These are phyloP conservation scores for Setaria viridis DNA, from an alignment of 202 grass and related monocot species.

Conservation along the genomic window DNA sequence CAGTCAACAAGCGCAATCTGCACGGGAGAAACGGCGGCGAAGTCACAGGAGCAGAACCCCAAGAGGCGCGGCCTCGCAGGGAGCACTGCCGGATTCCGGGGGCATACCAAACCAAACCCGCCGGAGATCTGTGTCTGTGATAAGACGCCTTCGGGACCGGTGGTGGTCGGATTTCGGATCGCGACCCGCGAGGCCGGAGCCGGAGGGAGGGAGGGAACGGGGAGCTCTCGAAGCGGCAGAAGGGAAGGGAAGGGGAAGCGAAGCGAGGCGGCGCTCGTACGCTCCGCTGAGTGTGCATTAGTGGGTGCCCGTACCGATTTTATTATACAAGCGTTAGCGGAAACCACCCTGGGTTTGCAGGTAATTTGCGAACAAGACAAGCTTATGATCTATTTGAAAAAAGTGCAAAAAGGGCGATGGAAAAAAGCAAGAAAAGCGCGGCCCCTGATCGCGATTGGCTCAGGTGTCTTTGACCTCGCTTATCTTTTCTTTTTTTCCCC, in stretches of 20 bases:
- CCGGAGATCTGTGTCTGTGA: slow-evolving; percentile 14
- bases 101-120: background rate
- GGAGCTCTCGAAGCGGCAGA: background rate
- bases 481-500: background rate
- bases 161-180: slow-evolving; percentile 32
- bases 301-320: slow-evolving; percentile 7
- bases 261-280: slow-evolving; percentile 25
- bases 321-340: slow-evolving; percentile 42
- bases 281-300: slow-evolving; percentile 25
- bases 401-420: background rate
- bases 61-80: background rate
- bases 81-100: background rate
- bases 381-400: background rate
- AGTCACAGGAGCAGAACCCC: background rate
- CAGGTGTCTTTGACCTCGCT: slow-evolving; percentile 46
- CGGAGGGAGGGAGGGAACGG: background rate
- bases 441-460: slow-evolving; percentile 39
- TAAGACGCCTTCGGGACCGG: background rate
- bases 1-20: background rate
- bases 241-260: background rate
- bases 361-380: background rate
- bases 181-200: slow-evolving; percentile 27
- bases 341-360: background rate
- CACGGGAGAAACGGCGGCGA: background rate
- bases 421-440: slow-evolving; percentile 31